These are phyloP conservation scores for Fusarium sp. DNA, from an alignment of 2,329 filamentous ascomycete genomes.

Conservation along the genomic window DNA sequence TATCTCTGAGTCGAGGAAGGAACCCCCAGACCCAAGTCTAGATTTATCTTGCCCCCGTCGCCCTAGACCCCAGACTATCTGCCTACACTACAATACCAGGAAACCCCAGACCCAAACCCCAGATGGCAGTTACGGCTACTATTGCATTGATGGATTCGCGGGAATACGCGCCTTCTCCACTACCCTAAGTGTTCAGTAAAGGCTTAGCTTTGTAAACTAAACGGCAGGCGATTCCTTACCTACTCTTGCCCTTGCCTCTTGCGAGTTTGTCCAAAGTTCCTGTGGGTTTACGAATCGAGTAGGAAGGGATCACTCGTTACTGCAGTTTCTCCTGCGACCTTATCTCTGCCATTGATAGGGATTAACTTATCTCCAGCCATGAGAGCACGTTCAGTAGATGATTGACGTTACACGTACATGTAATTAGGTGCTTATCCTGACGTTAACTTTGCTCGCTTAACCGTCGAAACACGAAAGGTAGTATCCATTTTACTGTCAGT, in stretches of 20 bases:
- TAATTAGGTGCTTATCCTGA: slow-evolving; percentile 16
- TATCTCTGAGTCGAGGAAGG: slow-evolving; percentile 31
- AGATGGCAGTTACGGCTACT: slow-evolving; percentile 13
- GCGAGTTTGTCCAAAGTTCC: not conserved
- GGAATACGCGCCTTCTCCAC: slow-evolving; percentile 21
- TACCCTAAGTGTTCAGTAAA: slow-evolving; percentile 9
- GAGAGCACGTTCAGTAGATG: not conserved
- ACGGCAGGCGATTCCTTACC: not conserved
- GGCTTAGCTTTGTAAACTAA: not conserved
- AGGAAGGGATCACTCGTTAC: not conserved
- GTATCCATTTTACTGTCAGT: slow-evolving; percentile 1
- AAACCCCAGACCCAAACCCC: slow-evolving; percentile 32
- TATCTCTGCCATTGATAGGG: slow-evolving; percentile 2
- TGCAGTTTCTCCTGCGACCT: not conserved
- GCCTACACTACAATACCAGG: slow-evolving; percentile 4
- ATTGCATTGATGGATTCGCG: slow-evolving; percentile 10
- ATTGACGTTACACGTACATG: not conserved
- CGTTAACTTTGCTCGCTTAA: slow-evolving; percentile 14
- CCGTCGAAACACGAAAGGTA: not conserved
- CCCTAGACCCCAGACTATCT: slow-evolving; percentile 24
- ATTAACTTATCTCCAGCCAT: not conserved
- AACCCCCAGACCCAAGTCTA: slow-evolving; percentile 14
- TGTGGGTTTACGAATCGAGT: not conserved
- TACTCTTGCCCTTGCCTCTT: not conserved
- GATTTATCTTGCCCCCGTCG: slow-evolving; percentile 21